phyloP scores from a whole-genome alignment of 805 yeast genomes.

The Candida silvicultrix region DNA sequence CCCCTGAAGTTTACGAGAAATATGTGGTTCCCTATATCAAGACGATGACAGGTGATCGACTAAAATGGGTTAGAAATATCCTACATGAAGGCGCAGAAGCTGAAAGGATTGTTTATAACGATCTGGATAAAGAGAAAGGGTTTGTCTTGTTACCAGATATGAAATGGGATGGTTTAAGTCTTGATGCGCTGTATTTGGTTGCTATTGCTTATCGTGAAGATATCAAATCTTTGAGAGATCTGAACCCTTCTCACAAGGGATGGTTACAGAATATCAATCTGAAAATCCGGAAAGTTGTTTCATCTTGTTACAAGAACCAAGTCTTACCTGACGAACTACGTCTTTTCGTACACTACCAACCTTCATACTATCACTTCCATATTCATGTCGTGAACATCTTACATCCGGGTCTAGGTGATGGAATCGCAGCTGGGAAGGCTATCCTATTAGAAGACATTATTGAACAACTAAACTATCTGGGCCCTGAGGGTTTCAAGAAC shows the following conservation, averaged over 20 bases:
- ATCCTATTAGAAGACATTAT: slow-evolving; percentile 75
- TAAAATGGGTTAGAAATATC: slow-evolving; percentile 89
- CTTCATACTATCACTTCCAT: slow-evolving; percentile 94
- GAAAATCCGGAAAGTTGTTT: slow-evolving; percentile 42
- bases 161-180: slow-evolving; percentile 85
- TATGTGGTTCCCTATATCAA: slow-evolving; percentile 71
- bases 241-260: slow-evolving; percentile 49
- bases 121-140: slow-evolving; percentile 38
- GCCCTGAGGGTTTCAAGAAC: slow-evolving; percentile 49
- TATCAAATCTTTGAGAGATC: slow-evolving; percentile 70
- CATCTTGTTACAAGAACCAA: slow-evolving; percentile 35
- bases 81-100: slow-evolving; percentile 77
- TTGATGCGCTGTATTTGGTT: slow-evolving; percentile 69
- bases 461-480: slow-evolving; percentile 52
- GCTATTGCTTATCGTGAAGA: slow-evolving; percentile 68
- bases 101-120: slow-evolving; percentile 68
- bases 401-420: slow-evolving; percentile 62
- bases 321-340: slow-evolving; percentile 55
- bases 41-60: slow-evolving; percentile 67
- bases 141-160: slow-evolving; percentile 86
- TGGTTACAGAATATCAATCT: slow-evolving; percentile 45
- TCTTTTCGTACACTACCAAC: slow-evolving; percentile 87
- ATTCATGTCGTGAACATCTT: slow-evolving; percentile 76
- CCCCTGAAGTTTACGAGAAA: slow-evolving; percentile 64
- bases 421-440: slow-evolving; percentile 76